phyloP scores from a whole-genome alignment of 2,329 filamentous ascomycete species.

The Elsinoe perseae region DNA sequence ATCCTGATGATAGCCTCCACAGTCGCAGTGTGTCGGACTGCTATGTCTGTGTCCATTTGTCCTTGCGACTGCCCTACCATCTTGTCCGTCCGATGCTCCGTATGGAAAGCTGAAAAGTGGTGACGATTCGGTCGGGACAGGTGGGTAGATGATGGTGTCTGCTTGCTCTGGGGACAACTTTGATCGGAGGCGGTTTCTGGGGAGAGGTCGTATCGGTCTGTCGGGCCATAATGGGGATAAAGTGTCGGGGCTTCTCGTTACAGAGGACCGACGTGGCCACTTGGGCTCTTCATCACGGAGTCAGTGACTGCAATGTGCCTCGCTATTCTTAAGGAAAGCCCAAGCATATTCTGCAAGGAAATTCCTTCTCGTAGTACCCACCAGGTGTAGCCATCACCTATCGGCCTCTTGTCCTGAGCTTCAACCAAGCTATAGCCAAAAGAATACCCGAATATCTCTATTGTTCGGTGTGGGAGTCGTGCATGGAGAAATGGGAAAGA shows the following conservation, averaged over 20 bases:
- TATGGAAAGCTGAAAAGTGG: constrained; percentile 69
- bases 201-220: constrained; percentile 85
- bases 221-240: constrained; percentile 76
- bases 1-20: constrained; percentile 41
- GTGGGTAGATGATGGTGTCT: constrained; percentile 73
- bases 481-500: neutral
- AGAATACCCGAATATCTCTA: constrained; percentile 11
- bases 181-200: constrained; percentile 80
- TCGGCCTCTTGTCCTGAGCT: neutral
- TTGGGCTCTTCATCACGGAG: constrained; percentile 2
- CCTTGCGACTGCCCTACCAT: constrained; percentile 15
- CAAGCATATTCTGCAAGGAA: neutral
- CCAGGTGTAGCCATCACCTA: constrained; percentile 15
- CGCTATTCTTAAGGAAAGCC: neutral
- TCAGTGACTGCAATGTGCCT: neutral
- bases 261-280: constrained; percentile 21
- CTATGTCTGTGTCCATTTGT: constrained; percentile 16
- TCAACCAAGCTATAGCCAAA: neutral
- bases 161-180: constrained; percentile 78
- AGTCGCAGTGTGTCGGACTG: constrained; percentile 34
- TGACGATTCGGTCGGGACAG: constrained; percentile 60
- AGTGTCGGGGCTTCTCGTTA: constrained; percentile 48
- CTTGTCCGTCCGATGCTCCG: constrained; percentile 27
- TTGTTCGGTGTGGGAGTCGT: constrained; percentile 1
- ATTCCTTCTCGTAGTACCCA: neutral